Base-by-base conservation (phyloP, 2,329 filamentous ascomycete genomes). In the Xylariaceae sp. region DNA sequence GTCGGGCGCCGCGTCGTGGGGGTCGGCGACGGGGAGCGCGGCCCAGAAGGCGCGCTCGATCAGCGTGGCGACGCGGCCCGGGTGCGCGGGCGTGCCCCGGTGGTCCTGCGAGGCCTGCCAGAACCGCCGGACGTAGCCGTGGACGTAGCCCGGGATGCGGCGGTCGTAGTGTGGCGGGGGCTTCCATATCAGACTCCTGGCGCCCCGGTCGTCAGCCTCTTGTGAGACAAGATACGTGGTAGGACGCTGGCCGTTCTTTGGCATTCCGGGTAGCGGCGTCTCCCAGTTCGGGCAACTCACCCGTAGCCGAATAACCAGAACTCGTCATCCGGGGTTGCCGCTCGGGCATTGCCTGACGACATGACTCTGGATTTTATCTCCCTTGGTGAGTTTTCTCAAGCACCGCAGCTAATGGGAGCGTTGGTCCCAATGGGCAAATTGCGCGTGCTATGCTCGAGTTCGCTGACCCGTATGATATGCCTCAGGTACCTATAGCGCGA, bases 41-140 rank as follows among this genome's bases (percentile, higher is more conserved):
- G 86, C 78, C 89, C 90, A 97, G 64, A 89, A 88, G 3, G 79
- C 75, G 42, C 82, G 81, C 58, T 89, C 84, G 50, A 98, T 95
- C 16, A 98, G 78, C 2, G 93, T 98, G 31, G 91, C 91, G 41
- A 98, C 93, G 43, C 93, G 83, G 1, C 93, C 93, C 0, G 93
- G 93, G 1, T 83, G 79, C 55, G 86, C 79, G 38, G 89, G 89
- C 0, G 93, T 97, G 42, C 93, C 93, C 53, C 93, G 83, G 64
- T 98, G 93, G 67, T 98, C 93, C 66, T 95, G 80, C 64, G 91
- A 97, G 74, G 94, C 91, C 82, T 98, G 93, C 93, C 93, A 98
- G 67, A 98, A 97, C 29, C 93, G 79, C 43, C 93, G 83, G 31
- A 98, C 90, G 63, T 96, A 98, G 53, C 90, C 89, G 53, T 83